Conservation (phyloP, 2,329 filamentous ascomycete species). For the Monosporascus sp. region DNA sequence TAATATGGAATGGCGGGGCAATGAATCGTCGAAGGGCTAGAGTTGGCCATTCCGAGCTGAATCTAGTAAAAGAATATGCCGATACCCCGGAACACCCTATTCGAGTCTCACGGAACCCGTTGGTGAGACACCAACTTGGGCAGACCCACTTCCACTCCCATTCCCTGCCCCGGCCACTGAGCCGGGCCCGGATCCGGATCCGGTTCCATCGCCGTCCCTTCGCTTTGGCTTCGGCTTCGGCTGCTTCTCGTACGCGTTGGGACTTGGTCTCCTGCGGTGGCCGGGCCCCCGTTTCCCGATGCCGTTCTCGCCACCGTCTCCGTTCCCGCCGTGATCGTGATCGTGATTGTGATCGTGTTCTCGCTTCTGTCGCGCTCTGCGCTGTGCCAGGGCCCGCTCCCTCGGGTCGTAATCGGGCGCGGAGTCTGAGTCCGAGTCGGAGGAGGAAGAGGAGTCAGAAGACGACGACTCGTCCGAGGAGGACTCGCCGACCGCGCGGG, state of each 20-base stretch:
- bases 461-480: conserved; percentile 50
- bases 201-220: conserved; percentile 19
- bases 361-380: conserved; percentile 18
- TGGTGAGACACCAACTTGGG: too few relatives aligned
- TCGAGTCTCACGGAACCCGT: too few relatives aligned
- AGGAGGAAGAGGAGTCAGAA: conserved; percentile 45
- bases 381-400: conserved; percentile 22
- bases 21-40: too few relatives aligned
- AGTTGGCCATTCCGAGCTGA: too few relatives aligned
- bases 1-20: too few relatives aligned
- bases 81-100: too few relatives aligned
- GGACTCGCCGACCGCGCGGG: conserved; percentile 76
- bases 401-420: conserved; percentile 24
- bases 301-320: conserved; percentile 29
- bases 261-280: conserved; percentile 52
- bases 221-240: conserved; percentile 50
- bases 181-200: background rate
- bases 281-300: background rate
- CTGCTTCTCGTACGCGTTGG: conserved; percentile 78
- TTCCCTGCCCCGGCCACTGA: background rate
- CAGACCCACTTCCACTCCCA: background rate
- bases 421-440: conserved; percentile 44
- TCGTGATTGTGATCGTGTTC: conserved; percentile 28
- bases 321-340: conserved; percentile 22
- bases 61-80: too few relatives aligned